Evolutionary conservation across 2,329 filamentous ascomycete genomes (phyloP), one percentile per base, ranked within the genome.

Genomic region (Hysterium pulicare): DNA sequence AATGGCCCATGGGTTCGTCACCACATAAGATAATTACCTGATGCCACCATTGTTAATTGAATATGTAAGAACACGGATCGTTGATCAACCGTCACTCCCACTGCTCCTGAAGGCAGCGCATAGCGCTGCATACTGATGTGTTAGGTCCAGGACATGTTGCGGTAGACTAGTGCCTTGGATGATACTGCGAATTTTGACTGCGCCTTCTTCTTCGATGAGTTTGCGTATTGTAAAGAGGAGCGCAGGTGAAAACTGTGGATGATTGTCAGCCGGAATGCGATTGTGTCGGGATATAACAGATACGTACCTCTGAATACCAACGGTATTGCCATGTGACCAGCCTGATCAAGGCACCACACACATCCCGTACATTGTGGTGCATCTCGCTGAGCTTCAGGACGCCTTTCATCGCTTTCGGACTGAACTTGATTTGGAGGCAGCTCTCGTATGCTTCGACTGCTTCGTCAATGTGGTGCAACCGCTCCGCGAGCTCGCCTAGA

Each of bases 301-400:
- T 16, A 11, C 71, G 58, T 67, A 84, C 82, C 79, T 98, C 93
- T 43, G 90, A 96, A 72, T 98, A 98, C 93, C 93, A 98, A 54
- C 93, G 79, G 71, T 96, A 98, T 71, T 98, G 93, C 93, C 93
- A 98, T 10, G 91, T 93, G 24, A 97, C 88, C 32, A 98, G 74
- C 40, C 90, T 78, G 52, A 98, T 96, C 45, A 96, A 76, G n/a
- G 87, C 84, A 21, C 83, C 86, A 5, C 97, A 78, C 44, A 84
- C 88, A 47, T 90, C 86, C 47, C 89, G 76, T 3, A 87, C 90
- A 68, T 87, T 88, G 58, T 86, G 87, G 45, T 78, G 77, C 61
- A 81, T 81, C 68, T 94, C 86, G 54, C 90, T 89, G 36, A 88
- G 77, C 41, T 82, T 83, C 38, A 97, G 72, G 42, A 97, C 83